Conservation (phyloP, 1,139 yeast genomes). For the Petasospora rhodanensis region DNA sequence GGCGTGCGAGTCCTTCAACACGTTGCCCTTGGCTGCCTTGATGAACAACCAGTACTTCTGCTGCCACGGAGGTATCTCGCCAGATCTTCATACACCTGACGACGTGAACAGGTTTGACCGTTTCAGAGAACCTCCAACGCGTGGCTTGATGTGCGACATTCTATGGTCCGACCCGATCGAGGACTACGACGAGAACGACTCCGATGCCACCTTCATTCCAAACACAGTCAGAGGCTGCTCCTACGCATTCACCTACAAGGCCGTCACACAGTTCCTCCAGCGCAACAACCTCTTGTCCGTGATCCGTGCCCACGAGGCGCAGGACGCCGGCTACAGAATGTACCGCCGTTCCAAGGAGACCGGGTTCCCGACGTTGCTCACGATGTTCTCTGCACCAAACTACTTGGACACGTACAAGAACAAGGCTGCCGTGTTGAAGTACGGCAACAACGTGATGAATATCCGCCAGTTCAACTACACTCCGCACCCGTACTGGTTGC, state of each 20-base stretch:
- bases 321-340: constrained; percentile 95
- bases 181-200: constrained; percentile 71
- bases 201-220: constrained; percentile 49
- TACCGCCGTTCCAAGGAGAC: constrained; percentile 80
- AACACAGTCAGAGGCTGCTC: constrained; percentile 92
- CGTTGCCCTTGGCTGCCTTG: constrained; percentile 87
- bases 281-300: constrained; percentile 75
- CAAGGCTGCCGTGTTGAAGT: constrained; percentile 91
- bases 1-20: constrained; percentile 75
- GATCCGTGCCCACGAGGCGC: constrained; percentile 96
- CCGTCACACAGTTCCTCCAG: constrained; percentile 77
- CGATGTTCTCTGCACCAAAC: constrained; percentile 95
- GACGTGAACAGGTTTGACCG: constrained; percentile 71
- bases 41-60: constrained; percentile 95
- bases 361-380: constrained; percentile 90
- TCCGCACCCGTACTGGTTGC: constrained; percentile 97
- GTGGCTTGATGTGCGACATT: constrained; percentile 91
- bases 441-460: constrained; percentile 90
- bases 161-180: constrained; percentile 96
- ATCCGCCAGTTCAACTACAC: constrained; percentile 90
- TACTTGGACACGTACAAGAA: constrained; percentile 90
- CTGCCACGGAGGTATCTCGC: constrained; percentile 96
- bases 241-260: constrained; percentile 80
- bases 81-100: constrained; percentile 66
- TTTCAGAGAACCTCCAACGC: constrained; percentile 90